These are phyloP conservation scores for Leccinum pachyderme DNA, from an alignment of 1,284 basidiomycete species.

Conservation along the genomic window DNA sequence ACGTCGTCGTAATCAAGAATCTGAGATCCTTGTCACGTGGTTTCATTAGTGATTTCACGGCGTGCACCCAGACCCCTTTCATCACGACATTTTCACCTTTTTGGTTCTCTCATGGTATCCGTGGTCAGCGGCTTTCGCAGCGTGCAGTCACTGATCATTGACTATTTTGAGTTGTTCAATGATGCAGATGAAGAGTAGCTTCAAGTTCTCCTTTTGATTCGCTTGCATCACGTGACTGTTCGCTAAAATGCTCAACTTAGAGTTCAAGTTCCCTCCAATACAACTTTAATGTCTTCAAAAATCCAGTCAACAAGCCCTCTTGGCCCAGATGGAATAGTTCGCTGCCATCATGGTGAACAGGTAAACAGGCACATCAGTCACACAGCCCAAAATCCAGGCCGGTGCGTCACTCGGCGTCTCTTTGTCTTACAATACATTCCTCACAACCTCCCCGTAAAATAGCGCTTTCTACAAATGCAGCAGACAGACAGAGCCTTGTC, in stretches of 20 bases:
- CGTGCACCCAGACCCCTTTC: not conserved
- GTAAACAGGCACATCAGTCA: slow-evolving; percentile 29
- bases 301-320: slow-evolving; percentile 21
- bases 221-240: not conserved
- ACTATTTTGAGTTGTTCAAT: too few species aligned
- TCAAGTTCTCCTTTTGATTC: not conserved
- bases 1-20: not conserved
- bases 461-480: slow-evolving; percentile 38
- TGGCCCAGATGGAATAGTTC: slow-evolving; percentile 27
- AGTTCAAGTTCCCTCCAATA: not conserved
- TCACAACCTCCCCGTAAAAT: not conserved
- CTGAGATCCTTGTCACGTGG: slow-evolving; percentile 18
- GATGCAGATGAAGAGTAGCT: too few species aligned
- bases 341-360: slow-evolving; percentile 30
- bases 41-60: not conserved
- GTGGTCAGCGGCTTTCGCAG: not conserved
- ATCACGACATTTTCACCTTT: not conserved
- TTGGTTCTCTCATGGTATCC: not conserved
- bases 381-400: slow-evolving; percentile 28
- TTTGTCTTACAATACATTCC: not conserved
- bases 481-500: slow-evolving; percentile 25
- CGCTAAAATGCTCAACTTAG: not conserved
- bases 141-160: not conserved
- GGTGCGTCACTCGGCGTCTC: slow-evolving; percentile 25
- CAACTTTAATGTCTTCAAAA: slow-evolving; percentile 13